These are phyloP conservation scores for Amaranthus palmeri DNA, from an alignment of 148 eudicot species.

Conservation along the genomic window DNA sequence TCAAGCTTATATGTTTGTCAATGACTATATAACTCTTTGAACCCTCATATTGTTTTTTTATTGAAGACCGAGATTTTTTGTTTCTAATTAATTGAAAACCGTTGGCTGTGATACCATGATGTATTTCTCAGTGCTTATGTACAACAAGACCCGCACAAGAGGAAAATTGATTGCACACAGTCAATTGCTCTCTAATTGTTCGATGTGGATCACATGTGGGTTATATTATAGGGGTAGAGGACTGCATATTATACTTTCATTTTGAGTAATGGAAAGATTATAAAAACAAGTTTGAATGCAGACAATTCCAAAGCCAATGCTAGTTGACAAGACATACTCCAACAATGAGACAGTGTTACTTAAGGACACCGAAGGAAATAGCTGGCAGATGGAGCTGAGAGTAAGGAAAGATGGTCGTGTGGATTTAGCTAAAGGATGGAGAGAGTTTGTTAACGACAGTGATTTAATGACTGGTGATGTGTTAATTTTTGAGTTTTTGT, in stretches of 20 bases:
- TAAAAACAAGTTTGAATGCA: slow-evolving; percentile 9
- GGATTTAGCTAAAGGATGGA: slow-evolving; percentile 23
- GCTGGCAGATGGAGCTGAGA: slow-evolving; percentile 20
- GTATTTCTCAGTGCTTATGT: too few species aligned
- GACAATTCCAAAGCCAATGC: slow-evolving; percentile 18
- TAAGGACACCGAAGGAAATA: slow-evolving; percentile 13
- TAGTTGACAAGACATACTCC: slow-evolving; percentile 3
- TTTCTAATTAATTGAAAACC: too few species aligned
- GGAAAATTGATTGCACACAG: too few species aligned
- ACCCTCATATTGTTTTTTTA: too few species aligned
- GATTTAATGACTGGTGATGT: slow-evolving; percentile 17
- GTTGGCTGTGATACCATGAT: too few species aligned
- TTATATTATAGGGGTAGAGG: not conserved
- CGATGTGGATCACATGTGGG: too few species aligned
- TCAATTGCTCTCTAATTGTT: too few species aligned
- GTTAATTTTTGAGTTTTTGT: slow-evolving; percentile 17
- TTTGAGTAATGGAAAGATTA: not conserved
- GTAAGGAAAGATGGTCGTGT: slow-evolving; percentile 24
- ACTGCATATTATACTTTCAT: not conserved
- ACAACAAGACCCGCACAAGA: too few species aligned
- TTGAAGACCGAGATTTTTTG: too few species aligned
- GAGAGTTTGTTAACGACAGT: slow-evolving; percentile 9
- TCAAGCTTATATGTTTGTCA: too few species aligned
- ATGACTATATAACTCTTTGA: too few species aligned
- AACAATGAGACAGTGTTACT: slow-evolving; percentile 11